These are phyloP conservation scores for Citrus australasica DNA, from an alignment of 345 rosid species.

Conservation along the genomic window DNA sequence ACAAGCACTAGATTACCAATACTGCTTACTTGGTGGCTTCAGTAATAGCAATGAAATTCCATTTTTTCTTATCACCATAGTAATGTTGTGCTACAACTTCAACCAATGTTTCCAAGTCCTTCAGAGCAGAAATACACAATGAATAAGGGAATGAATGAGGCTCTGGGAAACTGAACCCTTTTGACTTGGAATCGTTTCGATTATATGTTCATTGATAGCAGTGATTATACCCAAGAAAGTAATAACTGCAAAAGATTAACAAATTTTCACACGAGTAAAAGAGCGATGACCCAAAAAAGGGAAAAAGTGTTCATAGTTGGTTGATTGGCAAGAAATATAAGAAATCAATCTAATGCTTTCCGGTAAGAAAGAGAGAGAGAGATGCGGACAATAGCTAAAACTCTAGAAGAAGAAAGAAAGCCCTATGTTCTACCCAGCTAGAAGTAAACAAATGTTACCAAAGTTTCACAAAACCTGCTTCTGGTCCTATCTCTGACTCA, in stretches of 20 bases:
- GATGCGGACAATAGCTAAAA: neutral
- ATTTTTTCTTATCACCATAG: constrained; percentile 68
- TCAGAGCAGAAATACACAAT: constrained; percentile 66
- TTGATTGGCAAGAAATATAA: neutral
- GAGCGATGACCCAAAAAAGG: neutral
- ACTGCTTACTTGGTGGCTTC: constrained; percentile 76
- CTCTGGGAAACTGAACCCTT: constrained; percentile 32
- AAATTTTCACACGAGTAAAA: constrained; percentile 1
- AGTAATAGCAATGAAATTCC: constrained; percentile 80
- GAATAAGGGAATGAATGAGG: constrained; percentile 62
- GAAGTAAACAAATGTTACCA: constrained; percentile 75
- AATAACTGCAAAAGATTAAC: constrained; percentile 57
- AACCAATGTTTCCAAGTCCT: constrained; percentile 84
- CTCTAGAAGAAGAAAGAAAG: neutral
- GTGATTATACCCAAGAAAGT: constrained; percentile 79
- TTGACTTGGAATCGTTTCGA: constrained; percentile 53
- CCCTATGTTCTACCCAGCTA: constrained; percentile 20
- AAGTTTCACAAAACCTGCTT: constrained; percentile 98
- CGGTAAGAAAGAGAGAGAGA: neutral
- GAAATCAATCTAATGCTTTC: neutral
- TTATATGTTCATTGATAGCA: constrained; percentile 78
- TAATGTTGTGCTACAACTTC: constrained; percentile 85
- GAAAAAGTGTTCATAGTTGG: neutral
- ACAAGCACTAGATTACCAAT: constrained; percentile 6
- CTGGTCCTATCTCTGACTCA: constrained; percentile 88